Evolutionary conservation across 1,284 basidiomycete genomes (phyloP).

Genomic region (Microbotryum saponariae): DNA sequence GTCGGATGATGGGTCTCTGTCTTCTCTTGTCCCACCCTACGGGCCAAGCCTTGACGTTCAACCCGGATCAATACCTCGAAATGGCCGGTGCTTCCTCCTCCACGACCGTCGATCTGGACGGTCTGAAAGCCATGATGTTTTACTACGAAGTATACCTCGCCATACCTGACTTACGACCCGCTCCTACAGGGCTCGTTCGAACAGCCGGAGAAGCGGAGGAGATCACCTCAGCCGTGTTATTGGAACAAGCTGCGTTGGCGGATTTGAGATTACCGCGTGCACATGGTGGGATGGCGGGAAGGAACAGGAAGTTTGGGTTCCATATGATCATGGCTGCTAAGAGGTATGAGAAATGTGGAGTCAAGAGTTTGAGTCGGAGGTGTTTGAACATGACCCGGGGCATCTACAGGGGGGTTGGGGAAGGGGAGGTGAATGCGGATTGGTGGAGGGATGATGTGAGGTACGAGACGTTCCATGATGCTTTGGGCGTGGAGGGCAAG

Average conservation of each 20-base stretch:
- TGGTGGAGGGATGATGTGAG: too few species aligned
- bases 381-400: too few species aligned
- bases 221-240: conserved; percentile 46
- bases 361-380: conserved; percentile 39
- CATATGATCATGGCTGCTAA: conserved; percentile 48
- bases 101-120: conserved; percentile 42
- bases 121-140: conserved; percentile 41
- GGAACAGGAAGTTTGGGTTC: conserved; percentile 44
- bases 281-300: conserved; percentile 11
- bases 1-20: conserved; percentile 44
- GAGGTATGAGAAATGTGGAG: conserved; percentile 48
- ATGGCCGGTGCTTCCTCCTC: conserved; percentile 37
- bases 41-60: conserved; percentile 6
- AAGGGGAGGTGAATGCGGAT: neutral
- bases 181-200: conserved; percentile 39
- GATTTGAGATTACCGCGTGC: conserved; percentile 39
- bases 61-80: conserved; percentile 41
- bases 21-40: conserved; percentile 34
- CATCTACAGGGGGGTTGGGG: neutral
- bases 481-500: too few species aligned
- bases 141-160: conserved; percentile 44
- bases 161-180: conserved; percentile 41
- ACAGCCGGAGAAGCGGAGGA: conserved; percentile 45
- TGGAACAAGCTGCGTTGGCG: conserved; percentile 48
- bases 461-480: too few species aligned